These are phyloP conservation scores for Coemansia biformis DNA, from an alignment of 192 early-diverging fungal species.

Conservation along the genomic window DNA sequence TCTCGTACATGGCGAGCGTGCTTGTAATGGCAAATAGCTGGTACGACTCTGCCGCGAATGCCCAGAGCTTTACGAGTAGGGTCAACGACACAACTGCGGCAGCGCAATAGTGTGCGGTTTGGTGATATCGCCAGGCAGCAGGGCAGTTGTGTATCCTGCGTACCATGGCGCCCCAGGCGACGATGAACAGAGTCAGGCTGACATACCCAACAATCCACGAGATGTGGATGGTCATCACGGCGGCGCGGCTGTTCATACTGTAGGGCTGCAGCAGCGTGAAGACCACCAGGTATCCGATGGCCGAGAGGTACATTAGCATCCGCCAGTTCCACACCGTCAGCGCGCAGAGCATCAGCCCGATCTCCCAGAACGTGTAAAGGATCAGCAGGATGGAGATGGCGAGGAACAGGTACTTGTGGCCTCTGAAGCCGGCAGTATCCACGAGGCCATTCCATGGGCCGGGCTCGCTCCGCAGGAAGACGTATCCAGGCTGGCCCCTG, in stretches of 20 bases:
- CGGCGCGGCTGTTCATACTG: conserved; percentile 11
- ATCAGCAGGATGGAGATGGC: conserved; percentile 11
- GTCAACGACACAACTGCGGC: conserved; percentile 16
- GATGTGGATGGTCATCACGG: conserved; percentile 21
- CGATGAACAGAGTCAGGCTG: conserved; percentile 29
- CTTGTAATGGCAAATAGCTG: conserved; percentile 11
- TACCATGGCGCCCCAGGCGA: conserved; percentile 30
- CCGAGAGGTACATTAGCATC: conserved; percentile 38
- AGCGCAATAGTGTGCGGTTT: conserved; percentile 3
- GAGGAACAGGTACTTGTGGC: conserved; percentile 27
- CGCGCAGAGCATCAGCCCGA: conserved; percentile 30
- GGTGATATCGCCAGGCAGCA: conserved; percentile 3
- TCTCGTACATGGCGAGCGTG: conserved; percentile 11
- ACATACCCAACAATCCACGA: conserved; percentile 40
- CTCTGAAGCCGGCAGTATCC: conserved; percentile 7
- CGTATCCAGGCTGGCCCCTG: not conserved
- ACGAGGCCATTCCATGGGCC: conserved; percentile 24
- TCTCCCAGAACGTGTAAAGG: conserved; percentile 32
- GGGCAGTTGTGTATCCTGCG: conserved; percentile 6
- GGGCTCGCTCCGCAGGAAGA: not conserved
- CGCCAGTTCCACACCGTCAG: conserved; percentile 28
- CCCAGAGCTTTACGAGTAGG: conserved; percentile 26
- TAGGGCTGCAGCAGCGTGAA: conserved; percentile 35
- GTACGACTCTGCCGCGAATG: conserved; percentile 32
- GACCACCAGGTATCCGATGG: conserved; percentile 24